phyloP scores from a whole-genome alignment of 306 rosid genomes.

The Clitoria ternatea region DNA sequence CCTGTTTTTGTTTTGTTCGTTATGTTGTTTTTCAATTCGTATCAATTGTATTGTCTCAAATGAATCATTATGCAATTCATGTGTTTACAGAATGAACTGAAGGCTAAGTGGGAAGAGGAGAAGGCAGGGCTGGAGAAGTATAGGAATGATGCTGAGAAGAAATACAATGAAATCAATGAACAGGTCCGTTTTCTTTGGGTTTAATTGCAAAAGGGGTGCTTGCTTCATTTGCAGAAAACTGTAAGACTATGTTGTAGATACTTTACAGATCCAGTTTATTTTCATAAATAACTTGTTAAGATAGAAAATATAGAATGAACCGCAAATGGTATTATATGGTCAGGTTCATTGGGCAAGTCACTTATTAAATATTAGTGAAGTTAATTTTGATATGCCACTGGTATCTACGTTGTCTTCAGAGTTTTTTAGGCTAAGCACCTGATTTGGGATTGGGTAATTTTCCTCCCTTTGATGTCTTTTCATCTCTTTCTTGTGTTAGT shows the following conservation, averaged over 20 bases:
- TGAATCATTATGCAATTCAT: conserved; percentile 17
- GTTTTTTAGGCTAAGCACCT: not conserved
- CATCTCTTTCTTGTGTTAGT: not conserved
- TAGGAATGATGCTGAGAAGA: conserved; percentile 64
- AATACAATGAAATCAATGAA: conserved; percentile 75
- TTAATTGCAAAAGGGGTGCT: not conserved
- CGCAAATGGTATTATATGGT: no score
- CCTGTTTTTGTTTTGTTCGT: not conserved
- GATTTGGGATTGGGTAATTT: not conserved
- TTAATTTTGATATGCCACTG: not conserved
- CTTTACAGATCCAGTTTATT: not conserved
- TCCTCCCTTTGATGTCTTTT: not conserved
- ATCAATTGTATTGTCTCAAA: no score
- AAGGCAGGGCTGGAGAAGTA: conserved; percentile 49
- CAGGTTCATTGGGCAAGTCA: not conserved
- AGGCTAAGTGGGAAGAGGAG: conserved; percentile 69
- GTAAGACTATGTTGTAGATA: not conserved
- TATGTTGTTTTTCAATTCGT: not conserved
- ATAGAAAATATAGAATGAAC: not conserved
- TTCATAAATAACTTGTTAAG: not conserved
- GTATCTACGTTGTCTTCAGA: not conserved
- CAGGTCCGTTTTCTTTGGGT: conserved; percentile 49
- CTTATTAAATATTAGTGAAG: not conserved
- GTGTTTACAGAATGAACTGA: conserved; percentile 58
- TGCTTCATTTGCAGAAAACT: not conserved